These are phyloP conservation scores for Aspergillus sp. DNA, from an alignment of 2,329 filamentous ascomycete genomes.

Conservation along the genomic window DNA sequence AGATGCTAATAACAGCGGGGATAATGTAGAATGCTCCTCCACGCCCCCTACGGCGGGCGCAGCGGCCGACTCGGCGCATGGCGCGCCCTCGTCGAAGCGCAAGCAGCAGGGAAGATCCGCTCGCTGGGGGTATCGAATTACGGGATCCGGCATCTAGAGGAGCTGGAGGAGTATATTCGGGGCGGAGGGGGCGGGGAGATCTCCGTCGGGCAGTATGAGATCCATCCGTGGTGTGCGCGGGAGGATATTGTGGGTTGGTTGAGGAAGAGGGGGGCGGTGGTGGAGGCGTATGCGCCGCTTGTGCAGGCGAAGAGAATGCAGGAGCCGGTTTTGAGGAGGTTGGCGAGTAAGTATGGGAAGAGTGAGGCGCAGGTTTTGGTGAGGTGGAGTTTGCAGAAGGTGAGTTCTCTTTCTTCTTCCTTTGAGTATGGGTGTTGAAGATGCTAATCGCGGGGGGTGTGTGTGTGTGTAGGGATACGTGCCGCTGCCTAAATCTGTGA, in stretches of 20 bases:
- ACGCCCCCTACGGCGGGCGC: constrained; percentile 42
- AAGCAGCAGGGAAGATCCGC: constrained; percentile 41
- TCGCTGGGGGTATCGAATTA: constrained; percentile 47
- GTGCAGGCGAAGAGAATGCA: constrained; percentile 51
- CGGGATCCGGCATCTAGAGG: constrained; percentile 42
- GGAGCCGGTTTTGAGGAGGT: constrained; percentile 53
- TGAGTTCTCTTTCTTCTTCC: constrained; percentile 22
- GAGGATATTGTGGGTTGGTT: constrained; percentile 80
- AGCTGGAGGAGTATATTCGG: constrained; percentile 42
- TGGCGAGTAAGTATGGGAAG: constrained; percentile 60
- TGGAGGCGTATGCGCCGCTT: constrained; percentile 58
- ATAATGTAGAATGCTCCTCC: constrained; percentile 37
- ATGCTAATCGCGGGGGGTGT: neutral
- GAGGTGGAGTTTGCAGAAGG: constrained; percentile 63
- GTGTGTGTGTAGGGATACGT: constrained; percentile 54
- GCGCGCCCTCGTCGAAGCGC: constrained; percentile 44
- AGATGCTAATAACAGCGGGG: neutral
- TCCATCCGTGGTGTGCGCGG: constrained; percentile 86
- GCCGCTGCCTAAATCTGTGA: constrained; percentile 64
- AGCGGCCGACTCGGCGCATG: constrained; percentile 42
- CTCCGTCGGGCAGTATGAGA: constrained; percentile 82
- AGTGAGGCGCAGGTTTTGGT: constrained; percentile 60
- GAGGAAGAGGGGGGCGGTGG: constrained; percentile 59
- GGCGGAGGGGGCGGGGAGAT: constrained; percentile 62
- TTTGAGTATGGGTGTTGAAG: neutral